Percentiles rank a stretch among this genome's conserved stretches.
Evolutionary conservation across 2,329 filamentous ascomycete species (phyloP).

Genomic region (Mollisia scopiformis): DNA sequence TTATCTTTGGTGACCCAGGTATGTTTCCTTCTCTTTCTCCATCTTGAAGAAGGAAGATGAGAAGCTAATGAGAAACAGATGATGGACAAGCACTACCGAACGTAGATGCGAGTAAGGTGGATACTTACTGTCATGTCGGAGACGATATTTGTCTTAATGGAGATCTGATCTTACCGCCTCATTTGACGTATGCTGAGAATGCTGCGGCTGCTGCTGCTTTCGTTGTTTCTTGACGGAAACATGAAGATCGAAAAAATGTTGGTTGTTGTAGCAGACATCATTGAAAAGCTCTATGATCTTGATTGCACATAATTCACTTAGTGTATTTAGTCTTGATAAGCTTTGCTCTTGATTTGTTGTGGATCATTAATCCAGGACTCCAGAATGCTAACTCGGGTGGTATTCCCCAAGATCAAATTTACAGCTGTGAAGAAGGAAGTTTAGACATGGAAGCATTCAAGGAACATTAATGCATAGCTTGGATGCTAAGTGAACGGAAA

Average conservation of each 20-base stretch:
- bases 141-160: constrained; percentile 55
- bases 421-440: too few relatives aligned
- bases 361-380: too few relatives aligned
- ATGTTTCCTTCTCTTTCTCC: constrained; percentile 25
- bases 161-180: constrained; percentile 42
- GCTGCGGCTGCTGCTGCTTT: constrained; percentile 43
- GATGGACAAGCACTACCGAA: constrained; percentile 26
- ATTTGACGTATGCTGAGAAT: constrained; percentile 43
- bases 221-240: constrained; percentile 19
- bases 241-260: too few relatives aligned
- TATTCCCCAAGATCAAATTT: too few relatives aligned
- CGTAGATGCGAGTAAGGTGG: constrained; percentile 30
- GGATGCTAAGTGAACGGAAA: too few relatives aligned
- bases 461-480: too few relatives aligned
- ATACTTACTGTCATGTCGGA: constrained; percentile 51
- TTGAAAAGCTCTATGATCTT: too few relatives aligned
- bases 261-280: not conserved
- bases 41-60: not conserved
- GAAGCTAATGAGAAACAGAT: constrained; percentile 18
- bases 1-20: constrained; percentile 47
- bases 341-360: too few relatives aligned
- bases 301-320: too few relatives aligned
- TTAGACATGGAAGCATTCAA: too few relatives aligned
- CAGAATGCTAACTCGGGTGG: too few relatives aligned
- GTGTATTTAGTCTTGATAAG: too few relatives aligned